A percentile compares a stretch with the other conserved stretches of the same genome.
Conservation (phyloP, 177 flowering plant species). For the Vitis hybrid region DNA sequence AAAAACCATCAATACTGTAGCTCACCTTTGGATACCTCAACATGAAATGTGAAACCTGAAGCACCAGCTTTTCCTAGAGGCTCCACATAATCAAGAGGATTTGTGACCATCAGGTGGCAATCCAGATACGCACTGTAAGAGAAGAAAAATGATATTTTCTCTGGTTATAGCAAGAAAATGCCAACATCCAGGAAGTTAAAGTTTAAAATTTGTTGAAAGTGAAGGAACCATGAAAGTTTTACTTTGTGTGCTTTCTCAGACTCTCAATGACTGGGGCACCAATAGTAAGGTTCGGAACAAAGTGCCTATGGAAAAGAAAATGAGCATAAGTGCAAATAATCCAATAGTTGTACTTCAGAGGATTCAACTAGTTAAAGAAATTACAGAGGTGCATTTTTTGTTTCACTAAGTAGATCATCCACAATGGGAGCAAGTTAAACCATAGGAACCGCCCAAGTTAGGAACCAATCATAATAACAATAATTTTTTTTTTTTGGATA, state of each 20-base stretch:
- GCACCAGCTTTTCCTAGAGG: slow-evolving; percentile 93
- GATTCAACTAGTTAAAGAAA: background rate
- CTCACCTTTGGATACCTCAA: slow-evolving; percentile 84
- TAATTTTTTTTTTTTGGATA: too few species aligned
- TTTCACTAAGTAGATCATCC: too few species aligned
- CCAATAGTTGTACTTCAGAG: too few species aligned
- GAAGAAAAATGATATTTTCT: background rate
- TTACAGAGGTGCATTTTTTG: background rate
- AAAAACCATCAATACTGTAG: background rate
- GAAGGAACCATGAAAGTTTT: slow-evolving; percentile 16
- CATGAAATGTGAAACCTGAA: slow-evolving; percentile 96
- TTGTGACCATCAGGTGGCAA: slow-evolving; percentile 98
- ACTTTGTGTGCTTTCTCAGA: slow-evolving; percentile 92
- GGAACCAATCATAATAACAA: too few species aligned
- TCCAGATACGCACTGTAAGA: slow-evolving; percentile 78
- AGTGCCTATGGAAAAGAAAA: slow-evolving; percentile 57
- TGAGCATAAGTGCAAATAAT: slow-evolving; percentile 3
- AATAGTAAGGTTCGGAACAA: slow-evolving; percentile 92
- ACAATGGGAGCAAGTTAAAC: too few species aligned
- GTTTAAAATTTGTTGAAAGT: background rate
- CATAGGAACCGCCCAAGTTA: too few species aligned
- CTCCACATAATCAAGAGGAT: slow-evolving; percentile 95
- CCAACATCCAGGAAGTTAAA: background rate
- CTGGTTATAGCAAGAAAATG: background rate
- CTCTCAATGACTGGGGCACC: slow-evolving; percentile 96